Conservation (phyloP, 164 flowering plant species). For the Piper betle region DNA sequence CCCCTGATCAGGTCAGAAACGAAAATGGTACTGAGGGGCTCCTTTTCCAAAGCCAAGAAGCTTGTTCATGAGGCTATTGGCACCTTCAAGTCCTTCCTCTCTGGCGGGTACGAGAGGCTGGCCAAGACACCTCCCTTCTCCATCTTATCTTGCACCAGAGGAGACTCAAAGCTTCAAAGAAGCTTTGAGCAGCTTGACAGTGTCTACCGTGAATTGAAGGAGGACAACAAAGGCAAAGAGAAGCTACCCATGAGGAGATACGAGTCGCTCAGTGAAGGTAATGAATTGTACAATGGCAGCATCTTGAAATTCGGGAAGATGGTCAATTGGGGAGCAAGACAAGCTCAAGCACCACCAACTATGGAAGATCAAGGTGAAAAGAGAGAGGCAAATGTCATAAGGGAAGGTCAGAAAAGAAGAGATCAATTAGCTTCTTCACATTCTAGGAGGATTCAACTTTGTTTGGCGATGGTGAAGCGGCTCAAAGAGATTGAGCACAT, state of each 20-base stretch:
- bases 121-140: constrained; percentile 31
- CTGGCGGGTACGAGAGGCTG: constrained; percentile 32
- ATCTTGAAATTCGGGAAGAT: constrained; percentile 7
- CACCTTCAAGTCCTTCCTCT: constrained; percentile 36
- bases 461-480: constrained; percentile 25
- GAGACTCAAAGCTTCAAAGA: constrained; percentile 7
- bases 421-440: constrained; percentile 8
- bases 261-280: constrained; percentile 9
- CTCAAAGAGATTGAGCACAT: constrained; percentile 55
- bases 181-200: constrained; percentile 20
- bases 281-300: constrained; percentile 9
- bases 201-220: constrained; percentile 18
- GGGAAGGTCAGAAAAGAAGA: neutral
- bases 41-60: constrained; percentile 39
- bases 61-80: constrained; percentile 38
- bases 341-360: no score
- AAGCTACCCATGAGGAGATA: neutral
- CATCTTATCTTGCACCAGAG: constrained; percentile 25
- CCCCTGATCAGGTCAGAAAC: neutral
- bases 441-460: constrained; percentile 9
- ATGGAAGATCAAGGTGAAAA: neutral
- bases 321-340: neutral
- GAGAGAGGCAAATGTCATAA: constrained; percentile 1
- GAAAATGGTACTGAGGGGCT: constrained; percentile 35
- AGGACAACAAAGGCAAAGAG: no score